A percentile compares a stretch with the other conserved stretches of the same genome.
phyloP scores from a whole-genome alignment of 2,329 filamentous ascomycete genomes.

The Pyricularia sp. region DNA sequence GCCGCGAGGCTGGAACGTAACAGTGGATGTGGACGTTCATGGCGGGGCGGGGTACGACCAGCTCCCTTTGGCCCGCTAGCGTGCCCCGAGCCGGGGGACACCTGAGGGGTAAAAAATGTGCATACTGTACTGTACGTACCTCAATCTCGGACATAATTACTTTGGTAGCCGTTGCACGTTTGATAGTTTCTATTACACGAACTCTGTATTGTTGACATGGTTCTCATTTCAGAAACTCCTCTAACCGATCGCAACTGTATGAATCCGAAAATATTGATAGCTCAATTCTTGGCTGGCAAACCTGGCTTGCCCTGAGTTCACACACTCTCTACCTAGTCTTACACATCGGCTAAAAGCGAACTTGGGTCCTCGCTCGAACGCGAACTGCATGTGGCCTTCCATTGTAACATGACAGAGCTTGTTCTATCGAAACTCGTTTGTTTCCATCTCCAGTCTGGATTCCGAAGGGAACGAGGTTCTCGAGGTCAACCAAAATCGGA shows the following conservation, averaged over 20 bases:
- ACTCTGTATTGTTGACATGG: too few relatives aligned
- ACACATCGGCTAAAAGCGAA: neutral
- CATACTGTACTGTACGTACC: neutral
- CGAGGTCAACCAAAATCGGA: neutral
- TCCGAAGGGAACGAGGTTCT: neutral
- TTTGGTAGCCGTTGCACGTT: neutral
- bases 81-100: neutral
- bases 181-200: too few relatives aligned
- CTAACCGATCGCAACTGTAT: neutral
- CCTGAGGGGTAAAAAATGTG: neutral
- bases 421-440: neutral
- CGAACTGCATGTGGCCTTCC: neutral
- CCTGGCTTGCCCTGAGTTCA: too few relatives aligned
- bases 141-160: neutral
- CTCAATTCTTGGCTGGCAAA: too few relatives aligned
- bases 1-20: slow-evolving; percentile 11
- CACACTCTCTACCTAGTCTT: neutral
- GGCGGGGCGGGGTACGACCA: neutral
- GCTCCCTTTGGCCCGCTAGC: neutral
- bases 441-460: neutral
- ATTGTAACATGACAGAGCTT: neutral
- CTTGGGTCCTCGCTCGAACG: neutral
- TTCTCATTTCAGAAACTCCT: too few relatives aligned
- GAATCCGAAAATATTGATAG: neutral
- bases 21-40: neutral